These are phyloP conservation scores for Penicillium canescens DNA, from an alignment of 495 filamentous ascomycete genomes.

Conservation along the genomic window DNA sequence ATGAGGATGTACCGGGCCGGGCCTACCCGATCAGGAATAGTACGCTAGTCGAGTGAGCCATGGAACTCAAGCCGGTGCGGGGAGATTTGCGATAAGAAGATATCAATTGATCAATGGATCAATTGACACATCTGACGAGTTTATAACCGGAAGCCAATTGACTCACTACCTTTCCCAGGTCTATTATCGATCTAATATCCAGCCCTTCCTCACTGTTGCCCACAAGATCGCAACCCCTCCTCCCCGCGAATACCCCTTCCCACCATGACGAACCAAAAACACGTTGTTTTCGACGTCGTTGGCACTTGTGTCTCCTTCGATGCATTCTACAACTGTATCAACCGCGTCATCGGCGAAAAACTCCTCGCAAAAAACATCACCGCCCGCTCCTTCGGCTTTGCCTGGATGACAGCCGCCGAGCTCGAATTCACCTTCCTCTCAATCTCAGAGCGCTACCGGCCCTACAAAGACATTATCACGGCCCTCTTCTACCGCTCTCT, in stretches of 20 bases:
- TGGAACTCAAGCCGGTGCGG: not conserved
- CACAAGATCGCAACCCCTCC: no score
- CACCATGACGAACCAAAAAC: conserved; percentile 24
- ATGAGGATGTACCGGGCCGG: not conserved
- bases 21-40: conserved; percentile 10
- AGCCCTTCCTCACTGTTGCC: no score
- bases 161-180: no score
- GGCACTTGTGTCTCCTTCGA: conserved; percentile 46
- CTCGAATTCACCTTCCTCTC: conserved; percentile 43
- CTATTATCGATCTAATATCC: no score
- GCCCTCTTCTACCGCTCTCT: conserved; percentile 43
- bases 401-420: conserved; percentile 44
- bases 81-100: not conserved
- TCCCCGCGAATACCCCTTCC: not conserved
- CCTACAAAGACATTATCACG: conserved; percentile 32
- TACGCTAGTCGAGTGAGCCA: not conserved
- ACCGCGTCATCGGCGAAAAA: conserved; percentile 24
- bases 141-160: not conserved
- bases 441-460: conserved; percentile 37
- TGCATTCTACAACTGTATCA: conserved; percentile 33
- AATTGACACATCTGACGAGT: not conserved
- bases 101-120: conserved; percentile 1
- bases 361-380: conserved; percentile 33
- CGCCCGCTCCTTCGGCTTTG: conserved; percentile 36
- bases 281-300: conserved; percentile 46